Evolutionary conservation across 129 eudicot species (phyloP), one percentile per base, ranked within the genome.

Genomic region (Oenanthe sinensis): DNA sequence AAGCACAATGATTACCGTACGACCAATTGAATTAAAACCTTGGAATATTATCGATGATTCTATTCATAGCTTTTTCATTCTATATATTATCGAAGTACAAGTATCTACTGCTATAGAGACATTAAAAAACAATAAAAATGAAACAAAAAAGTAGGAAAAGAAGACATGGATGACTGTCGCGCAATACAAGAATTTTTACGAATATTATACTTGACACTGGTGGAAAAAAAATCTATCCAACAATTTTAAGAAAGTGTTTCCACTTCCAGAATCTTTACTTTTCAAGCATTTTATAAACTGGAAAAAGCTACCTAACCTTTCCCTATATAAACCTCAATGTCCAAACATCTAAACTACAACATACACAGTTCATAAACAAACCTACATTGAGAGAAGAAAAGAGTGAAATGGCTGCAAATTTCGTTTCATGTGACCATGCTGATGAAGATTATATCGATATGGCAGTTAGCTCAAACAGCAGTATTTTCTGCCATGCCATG

Each of bases 391-490:
- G 70, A 60, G 82, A 46, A 39, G 71, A 22, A 71, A 36, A 71
- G 77, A 30, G 44, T 39, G 45, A 22, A 50, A 86, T 77, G 87
- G 74, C 80, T 58, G 45, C 83, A 69, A 48, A 63, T 63, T 40
- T 45, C 14, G 63, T 39, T 69, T 83, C 82, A 63, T 76, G 48
- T 42, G 79, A 80, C 60, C 74, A 86, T 78, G 80, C 79, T 40
- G 90, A 92, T 80, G 96, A 93, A 78, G 97, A 89, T 20, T 93
- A 91, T 84, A 93, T 93, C 44, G 87, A 91, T 83, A 89, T 93
- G 95, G 98, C 91, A 91, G 90, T 91, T 36, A 83, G 83, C 46
- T 50, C 90, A 13, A 82, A 49, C 71, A 71, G 77, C 74, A 79
- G 54, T 71, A 48, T 87, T 33, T 83, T 86, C 40, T 54, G 78